Percentiles rank a stretch among this genome's conserved stretches.
Evolutionary conservation across 225 moss, liverwort and hornwort species (phyloP).

Genomic region (Pleurozium schreberi): DNA sequence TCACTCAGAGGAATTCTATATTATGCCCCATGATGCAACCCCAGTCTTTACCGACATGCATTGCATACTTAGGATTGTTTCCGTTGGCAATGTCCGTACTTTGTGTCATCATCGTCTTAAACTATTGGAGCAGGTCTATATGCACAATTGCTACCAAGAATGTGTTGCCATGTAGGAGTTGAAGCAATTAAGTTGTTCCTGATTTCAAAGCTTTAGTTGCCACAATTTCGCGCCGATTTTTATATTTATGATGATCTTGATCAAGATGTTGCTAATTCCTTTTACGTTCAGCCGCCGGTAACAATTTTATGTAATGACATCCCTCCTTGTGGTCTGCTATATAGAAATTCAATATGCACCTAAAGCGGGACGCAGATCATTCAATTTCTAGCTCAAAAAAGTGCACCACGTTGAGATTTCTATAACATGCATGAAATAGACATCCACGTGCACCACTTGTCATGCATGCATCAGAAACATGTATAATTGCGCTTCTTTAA

Average conservation of each 20-base stretch:
- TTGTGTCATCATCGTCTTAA: conserved; percentile 92
- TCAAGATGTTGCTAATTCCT: neutral
- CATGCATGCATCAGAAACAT: conserved; percentile 98
- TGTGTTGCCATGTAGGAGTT: neutral
- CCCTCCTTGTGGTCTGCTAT: neutral
- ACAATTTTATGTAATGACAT: neutral
- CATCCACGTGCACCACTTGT: conserved; percentile 92
- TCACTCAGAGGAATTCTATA: conserved; percentile 50
- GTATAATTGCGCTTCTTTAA: conserved; percentile 90
- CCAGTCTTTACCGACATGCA: conserved; percentile 93
- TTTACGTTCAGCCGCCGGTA: neutral
- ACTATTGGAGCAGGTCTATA: conserved; percentile 73
- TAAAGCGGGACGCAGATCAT: conserved; percentile 93
- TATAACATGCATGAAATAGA: conserved; percentile 94
- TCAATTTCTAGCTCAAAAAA: conserved; percentile 93
- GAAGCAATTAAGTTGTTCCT: neutral
- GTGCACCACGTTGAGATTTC: conserved; percentile 91
- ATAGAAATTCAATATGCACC: conserved; percentile 93
- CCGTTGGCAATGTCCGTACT: conserved; percentile 83
- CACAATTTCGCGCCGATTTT: neutral
- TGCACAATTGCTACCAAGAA: neutral
- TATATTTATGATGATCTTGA: neutral
- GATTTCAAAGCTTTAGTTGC: neutral
- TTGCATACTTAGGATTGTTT: conserved; percentile 53
- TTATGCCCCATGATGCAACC: conserved; percentile 61